Evolutionary conservation across 768 basidiomycete species (phyloP), one percentile per base, ranked within the genome.

Genomic region (Clavulina sp.): DNA sequence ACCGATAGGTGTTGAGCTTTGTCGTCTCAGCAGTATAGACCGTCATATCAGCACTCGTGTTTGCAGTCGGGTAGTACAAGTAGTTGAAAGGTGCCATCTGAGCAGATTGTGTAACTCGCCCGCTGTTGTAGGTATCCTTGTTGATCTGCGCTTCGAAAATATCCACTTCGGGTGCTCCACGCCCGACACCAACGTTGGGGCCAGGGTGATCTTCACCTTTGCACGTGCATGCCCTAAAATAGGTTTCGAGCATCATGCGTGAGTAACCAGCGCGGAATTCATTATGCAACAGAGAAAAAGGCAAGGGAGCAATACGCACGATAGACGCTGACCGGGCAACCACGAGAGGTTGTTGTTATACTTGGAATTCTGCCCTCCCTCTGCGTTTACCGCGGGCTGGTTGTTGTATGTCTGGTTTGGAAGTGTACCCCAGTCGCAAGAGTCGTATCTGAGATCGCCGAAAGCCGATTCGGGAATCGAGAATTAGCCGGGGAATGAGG

Each of bases 381-480:
- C 65, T 3, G 72, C 66, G 4, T 86, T 80, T 2, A 79, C 73
- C 7, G 57, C 51, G 1, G 91, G 91, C 43, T 61, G 61, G 1
- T 77, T 79, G 53, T 81, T 73, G 41, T 76, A 41, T 0, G 86
- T 68, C 64, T 96, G 92, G 63, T 96, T 97, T 5, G 73, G 64
- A 18, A 76, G 70, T 0, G 91, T 91, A n/a, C 93, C 93, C n/a
- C 92, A 69, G 62, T 97, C 92, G 59, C 93, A 95, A 7, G 73
- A 67, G 57, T 86, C 82, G 56, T 86, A 86, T 2, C 78, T 78
- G 64, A 84, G 84, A 46, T 16, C 13, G 43, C 13, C 9, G 26
- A 0, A 84, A 84, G 26, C 9, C 26, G 13, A 24, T 46, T 13
- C 84, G 81, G 83, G 38, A 28, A 31, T n/a, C 13, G 51, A 13